Base-by-base conservation (phyloP, 495 filamentous ascomycete species). In the Aspergillus cristatus region DNA sequence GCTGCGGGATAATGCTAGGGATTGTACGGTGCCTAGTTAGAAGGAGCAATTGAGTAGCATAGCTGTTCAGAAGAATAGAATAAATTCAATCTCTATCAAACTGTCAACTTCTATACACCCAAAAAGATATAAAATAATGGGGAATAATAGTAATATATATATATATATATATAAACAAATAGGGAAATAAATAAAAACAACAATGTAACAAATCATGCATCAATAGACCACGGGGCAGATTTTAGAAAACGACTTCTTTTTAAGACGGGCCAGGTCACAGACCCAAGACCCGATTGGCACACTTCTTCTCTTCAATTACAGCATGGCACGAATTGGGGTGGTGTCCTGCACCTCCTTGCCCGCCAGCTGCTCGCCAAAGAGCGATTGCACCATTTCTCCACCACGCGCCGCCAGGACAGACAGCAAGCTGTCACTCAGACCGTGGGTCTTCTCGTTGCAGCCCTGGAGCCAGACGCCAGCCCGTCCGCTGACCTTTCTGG, bases 391-490 rank as follows among this genome's bases (percentile, higher is more conserved):
- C 45, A 93, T 77, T 54, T 90, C 82, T 13, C 79, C 86, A 33
- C 81, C 80, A 40, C 86, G 67, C 7, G 77, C 71, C 0, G 86
- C 81, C 38, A 90, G 60, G 35, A 91, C 79, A 2, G 83, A 88
- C 14, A 93, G 65, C 22, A 93, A 62, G 14, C 80, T 85, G 59
- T 90, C 86, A 45, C 82, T 85, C 45, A 90, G 52, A 65, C 91
- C 91, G 55, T 96, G 91, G 18, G 86, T 94, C 41, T 70, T 75
- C 62, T 98, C 87, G 50, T 87, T 91, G 57, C 88, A 96, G 1
- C 91, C 91, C 60, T 96, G 91, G 43, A 98, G 67, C 87, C 86
- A 98, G 22, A 96, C 72, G 8, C 88, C 88, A 6, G 76, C 72
- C 11, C 79, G 67, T 5, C 55, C 41, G 31, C 62, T 63, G 18